Evolutionary conservation across 177 flowering plant genomes (phyloP).

Genomic region (Vitis hybrid): DNA sequence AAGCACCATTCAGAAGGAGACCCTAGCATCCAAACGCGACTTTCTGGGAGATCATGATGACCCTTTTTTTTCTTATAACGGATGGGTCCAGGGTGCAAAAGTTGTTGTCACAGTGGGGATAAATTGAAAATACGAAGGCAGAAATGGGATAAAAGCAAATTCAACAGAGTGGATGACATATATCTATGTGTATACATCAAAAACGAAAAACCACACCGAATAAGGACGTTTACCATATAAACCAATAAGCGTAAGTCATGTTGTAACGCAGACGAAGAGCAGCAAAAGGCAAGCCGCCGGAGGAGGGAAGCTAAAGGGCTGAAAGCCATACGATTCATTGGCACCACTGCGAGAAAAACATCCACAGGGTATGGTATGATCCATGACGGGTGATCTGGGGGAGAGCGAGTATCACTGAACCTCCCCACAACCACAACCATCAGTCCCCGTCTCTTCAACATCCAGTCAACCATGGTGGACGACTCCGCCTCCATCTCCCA

Average conservation of each 20-base stretch:
- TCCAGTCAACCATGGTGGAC: slow-evolving; percentile 6
- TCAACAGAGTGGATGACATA: neutral
- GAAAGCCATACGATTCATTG: too few species aligned
- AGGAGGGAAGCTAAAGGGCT: neutral
- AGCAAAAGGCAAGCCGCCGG: neutral
- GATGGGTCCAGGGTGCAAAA: too few species aligned
- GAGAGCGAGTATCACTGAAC: too few species aligned
- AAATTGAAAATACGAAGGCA: neutral
- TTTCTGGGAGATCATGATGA: too few species aligned
- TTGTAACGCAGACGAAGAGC: too few species aligned
- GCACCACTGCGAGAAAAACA: too few species aligned
- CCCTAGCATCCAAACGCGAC: too few species aligned
- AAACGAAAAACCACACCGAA: neutral
- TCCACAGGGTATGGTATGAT: too few species aligned
- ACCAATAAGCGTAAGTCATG: neutral
- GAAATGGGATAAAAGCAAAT: neutral
- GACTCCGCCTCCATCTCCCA: slow-evolving; percentile 3
- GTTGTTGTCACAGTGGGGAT: too few species aligned
- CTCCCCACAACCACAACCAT: neutral
- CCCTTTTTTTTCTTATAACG: too few species aligned
- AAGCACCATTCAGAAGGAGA: too few species aligned
- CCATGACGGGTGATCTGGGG: too few species aligned
- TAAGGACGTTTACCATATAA: neutral
- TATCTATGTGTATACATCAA: neutral
- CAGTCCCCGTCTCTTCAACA: neutral